These are phyloP conservation scores for Mortierella sp. DNA, from an alignment of 371 early-diverging fungal genomes.

Conservation along the genomic window DNA sequence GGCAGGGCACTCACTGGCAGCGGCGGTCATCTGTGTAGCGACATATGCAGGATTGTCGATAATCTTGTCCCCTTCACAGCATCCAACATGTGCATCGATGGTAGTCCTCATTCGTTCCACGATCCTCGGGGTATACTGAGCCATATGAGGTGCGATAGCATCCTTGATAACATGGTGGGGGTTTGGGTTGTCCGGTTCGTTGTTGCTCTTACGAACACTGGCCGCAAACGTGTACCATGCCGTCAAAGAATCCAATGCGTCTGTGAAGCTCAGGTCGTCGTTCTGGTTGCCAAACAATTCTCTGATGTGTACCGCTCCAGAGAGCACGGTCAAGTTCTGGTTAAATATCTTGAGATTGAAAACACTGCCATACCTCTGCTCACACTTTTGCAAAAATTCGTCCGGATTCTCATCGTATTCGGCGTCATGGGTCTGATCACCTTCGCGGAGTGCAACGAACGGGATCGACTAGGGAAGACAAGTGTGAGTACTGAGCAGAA, in stretches of 20 bases:
- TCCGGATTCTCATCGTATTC: slow-evolving; percentile 23
- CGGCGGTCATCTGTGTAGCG: slow-evolving; percentile 14
- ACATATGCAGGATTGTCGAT: background rate
- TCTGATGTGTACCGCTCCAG: slow-evolving; percentile 9
- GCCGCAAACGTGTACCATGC: slow-evolving; percentile 1
- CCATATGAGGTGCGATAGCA: slow-evolving; percentile 11
- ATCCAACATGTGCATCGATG: slow-evolving; percentile 1
- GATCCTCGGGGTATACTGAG: slow-evolving; percentile 8
- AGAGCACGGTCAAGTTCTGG: slow-evolving; percentile 8
- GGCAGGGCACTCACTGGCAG: slow-evolving; percentile 21
- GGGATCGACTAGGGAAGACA: slow-evolving; percentile 17
- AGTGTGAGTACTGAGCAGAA: no score
- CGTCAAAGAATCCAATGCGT: slow-evolving; percentile 12
- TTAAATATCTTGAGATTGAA: slow-evolving; percentile 12
- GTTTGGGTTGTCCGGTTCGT: background rate
- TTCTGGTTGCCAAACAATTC: slow-evolving; percentile 21
- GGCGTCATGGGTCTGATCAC: slow-evolving; percentile 21
- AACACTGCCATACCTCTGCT: slow-evolving; percentile 2
- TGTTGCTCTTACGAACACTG: slow-evolving; percentile 21
- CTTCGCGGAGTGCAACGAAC: slow-evolving; percentile 8
- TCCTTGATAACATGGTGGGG: slow-evolving; percentile 13
- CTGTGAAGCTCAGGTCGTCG: slow-evolving; percentile 6
- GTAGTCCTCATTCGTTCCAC: background rate
- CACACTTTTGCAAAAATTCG: slow-evolving; percentile 4
- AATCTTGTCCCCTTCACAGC: background rate